Percentiles rank a stretch among this genome's conserved stretches.
These are phyloP conservation scores for Plectosphaerella sp. DNA, from an alignment of 2,329 filamentous ascomycete genomes.

Conservation along the genomic window DNA sequence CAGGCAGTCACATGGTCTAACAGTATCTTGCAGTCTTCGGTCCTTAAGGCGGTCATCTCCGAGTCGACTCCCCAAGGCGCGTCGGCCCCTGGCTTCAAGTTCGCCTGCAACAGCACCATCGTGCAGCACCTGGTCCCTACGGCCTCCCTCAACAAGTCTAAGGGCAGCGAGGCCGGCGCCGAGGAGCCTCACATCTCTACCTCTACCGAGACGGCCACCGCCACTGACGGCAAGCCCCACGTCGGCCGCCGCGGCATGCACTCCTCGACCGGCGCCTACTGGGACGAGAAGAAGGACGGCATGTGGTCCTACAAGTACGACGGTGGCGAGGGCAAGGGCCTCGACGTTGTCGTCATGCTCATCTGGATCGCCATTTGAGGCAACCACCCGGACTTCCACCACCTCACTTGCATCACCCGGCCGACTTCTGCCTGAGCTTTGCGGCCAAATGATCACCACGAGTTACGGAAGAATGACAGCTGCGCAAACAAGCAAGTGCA, in stretches of 20 bases:
- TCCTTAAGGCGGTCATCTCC: conserved; percentile 73
- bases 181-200: conserved; percentile 52
- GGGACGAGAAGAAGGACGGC: conserved; percentile 86
- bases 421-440: too few relatives aligned
- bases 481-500: too few relatives aligned
- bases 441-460: too few relatives aligned
- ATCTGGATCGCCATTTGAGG: conserved; percentile 71
- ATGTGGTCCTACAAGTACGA: conserved; percentile 90
- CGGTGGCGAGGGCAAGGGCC: conserved; percentile 59
- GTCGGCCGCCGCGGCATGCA: conserved; percentile 88
- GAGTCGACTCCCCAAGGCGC: conserved; percentile 60
- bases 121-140: conserved; percentile 84
- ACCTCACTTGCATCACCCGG: background rate
- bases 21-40: conserved; percentile 55
- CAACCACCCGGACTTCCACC: background rate
- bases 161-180: conserved; percentile 42
- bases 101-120: conserved; percentile 96
- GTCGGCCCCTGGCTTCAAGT: conserved; percentile 72
- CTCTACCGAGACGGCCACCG: conserved; percentile 45
- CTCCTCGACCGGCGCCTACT: conserved; percentile 78
- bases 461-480: too few relatives aligned
- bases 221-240: conserved; percentile 63
- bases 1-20: conserved; percentile 2
- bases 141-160: conserved; percentile 57
- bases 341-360: conserved; percentile 67